Percentiles rank a stretch among this genome's conserved stretches.
phyloP scores from a whole-genome alignment of 2,329 filamentous ascomycete species.

The Trichoderma sp. region DNA sequence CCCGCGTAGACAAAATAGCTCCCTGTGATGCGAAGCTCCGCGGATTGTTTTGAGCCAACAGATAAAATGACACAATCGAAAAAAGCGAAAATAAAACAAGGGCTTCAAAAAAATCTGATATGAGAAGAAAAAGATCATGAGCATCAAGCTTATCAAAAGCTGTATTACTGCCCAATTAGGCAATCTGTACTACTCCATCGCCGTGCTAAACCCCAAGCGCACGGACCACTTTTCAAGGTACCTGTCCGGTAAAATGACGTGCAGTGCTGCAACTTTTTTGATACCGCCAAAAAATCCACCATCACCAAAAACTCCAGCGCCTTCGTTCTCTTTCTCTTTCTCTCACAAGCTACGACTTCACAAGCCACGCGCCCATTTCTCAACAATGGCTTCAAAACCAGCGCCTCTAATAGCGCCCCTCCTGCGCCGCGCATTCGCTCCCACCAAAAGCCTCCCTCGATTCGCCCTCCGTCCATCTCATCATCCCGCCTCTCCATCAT shows the following conservation, averaged over 20 bases:
- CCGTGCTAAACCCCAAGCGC: background rate
- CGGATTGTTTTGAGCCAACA: background rate
- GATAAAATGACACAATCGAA: background rate
- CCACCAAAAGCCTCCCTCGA: constrained; percentile 28
- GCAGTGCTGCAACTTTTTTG: constrained; percentile 8
- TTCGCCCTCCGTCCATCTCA: constrained; percentile 25
- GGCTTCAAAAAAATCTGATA: no score
- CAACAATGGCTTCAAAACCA: constrained; percentile 37
- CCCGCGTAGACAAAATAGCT: background rate
- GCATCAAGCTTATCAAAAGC: background rate
- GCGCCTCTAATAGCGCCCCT: constrained; percentile 28
- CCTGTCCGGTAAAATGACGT: constrained; percentile 15
- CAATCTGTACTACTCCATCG: background rate
- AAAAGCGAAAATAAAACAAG: no score
- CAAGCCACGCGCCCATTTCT: background rate
- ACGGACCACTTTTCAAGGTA: background rate
- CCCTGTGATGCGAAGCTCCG: background rate
- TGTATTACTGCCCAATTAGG: background rate
- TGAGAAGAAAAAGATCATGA: background rate
- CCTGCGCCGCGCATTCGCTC: constrained; percentile 27
- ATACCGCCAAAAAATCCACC: constrained; percentile 26
- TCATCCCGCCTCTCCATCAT: constrained; percentile 25
- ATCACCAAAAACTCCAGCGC: background rate
- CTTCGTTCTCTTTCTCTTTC: background rate
- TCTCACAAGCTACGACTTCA: background rate